Conservation (phyloP, 1,284 basidiomycete species). For the Marasmius tenuissimus region DNA sequence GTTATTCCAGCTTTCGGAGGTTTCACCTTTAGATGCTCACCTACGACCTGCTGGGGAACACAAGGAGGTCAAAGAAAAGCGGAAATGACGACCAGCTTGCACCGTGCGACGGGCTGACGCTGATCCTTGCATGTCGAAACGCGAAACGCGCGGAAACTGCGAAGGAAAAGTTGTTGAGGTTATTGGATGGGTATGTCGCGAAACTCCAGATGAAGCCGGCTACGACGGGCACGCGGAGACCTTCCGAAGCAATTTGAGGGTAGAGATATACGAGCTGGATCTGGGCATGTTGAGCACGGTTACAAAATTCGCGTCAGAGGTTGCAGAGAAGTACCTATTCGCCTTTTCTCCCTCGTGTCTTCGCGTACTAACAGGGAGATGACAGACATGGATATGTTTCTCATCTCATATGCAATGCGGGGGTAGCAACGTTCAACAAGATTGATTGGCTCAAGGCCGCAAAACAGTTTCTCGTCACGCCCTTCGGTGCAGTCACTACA, state of each 20-base stretch:
- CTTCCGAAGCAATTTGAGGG: constrained; percentile 62
- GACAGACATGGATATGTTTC: constrained; percentile 81
- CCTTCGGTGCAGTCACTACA: constrained; percentile 50
- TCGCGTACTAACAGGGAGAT: constrained; percentile 18
- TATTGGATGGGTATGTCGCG: constrained; percentile 55
- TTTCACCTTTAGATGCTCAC: constrained; percentile 46
- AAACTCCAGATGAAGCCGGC: constrained; percentile 29
- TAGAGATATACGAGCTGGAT: constrained; percentile 69
- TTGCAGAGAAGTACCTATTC: constrained; percentile 53
- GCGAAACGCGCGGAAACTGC: constrained; percentile 65
- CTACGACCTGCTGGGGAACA: constrained; percentile 34
- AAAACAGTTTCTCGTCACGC: constrained; percentile 51
- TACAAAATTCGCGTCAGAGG: constrained; percentile 59
- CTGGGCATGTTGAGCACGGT: constrained; percentile 64
- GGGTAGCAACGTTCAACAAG: constrained; percentile 62
- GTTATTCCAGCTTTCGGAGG: constrained; percentile 64
- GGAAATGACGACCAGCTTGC: constrained; percentile 12
- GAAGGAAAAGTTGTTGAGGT: constrained; percentile 47
- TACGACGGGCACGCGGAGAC: constrained; percentile 51
- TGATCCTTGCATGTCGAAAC: constrained; percentile 84
- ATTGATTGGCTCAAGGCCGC: constrained; percentile 55
- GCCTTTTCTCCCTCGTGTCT: background rate
- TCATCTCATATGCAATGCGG: constrained; percentile 83
- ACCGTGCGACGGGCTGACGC: constrained; percentile 58
- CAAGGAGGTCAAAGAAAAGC: background rate